Evolutionary conservation across 441 rosid genomes (phyloP).

Genomic region (Corymbia citriodora): DNA sequence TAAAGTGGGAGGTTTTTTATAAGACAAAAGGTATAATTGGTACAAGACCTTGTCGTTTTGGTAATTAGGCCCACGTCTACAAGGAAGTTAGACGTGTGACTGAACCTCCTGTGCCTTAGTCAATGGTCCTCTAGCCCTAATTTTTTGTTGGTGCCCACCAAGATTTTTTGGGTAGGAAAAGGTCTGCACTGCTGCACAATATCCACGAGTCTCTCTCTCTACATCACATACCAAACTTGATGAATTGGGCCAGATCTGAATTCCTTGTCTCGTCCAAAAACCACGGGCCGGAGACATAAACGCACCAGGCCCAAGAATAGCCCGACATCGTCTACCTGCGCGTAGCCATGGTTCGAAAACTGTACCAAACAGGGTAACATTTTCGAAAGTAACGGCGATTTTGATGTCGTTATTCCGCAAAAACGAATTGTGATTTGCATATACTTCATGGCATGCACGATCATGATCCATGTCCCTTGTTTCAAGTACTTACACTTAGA

Average conservation of each 20-base stretch:
- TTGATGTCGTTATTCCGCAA: background rate
- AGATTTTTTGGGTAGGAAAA: background rate
- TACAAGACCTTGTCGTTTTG: too few relatives aligned
- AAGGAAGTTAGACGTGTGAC: background rate
- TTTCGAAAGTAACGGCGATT: background rate
- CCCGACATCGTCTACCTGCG: background rate
- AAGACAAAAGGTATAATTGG: too few relatives aligned
- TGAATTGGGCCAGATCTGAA: background rate
- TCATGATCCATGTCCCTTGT: background rate
- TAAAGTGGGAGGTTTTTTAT: too few relatives aligned
- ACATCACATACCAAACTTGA: background rate
- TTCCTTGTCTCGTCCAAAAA: background rate
- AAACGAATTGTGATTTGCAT: background rate
- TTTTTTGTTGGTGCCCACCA: background rate
- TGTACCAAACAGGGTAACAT: background rate
- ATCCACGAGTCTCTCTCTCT: background rate
- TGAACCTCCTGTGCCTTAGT: background rate
- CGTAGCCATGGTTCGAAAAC: accelerated
- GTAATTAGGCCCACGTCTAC: too few relatives aligned
- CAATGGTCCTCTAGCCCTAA: background rate
- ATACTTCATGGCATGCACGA: background rate
- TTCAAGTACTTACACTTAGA: background rate
- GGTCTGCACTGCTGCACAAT: background rate
- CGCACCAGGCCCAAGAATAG: background rate
- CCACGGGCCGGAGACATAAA: background rate